These are phyloP conservation scores for Anthracocystis walkeri DNA, from an alignment of 1,284 basidiomycete species.

Conservation along the genomic window DNA sequence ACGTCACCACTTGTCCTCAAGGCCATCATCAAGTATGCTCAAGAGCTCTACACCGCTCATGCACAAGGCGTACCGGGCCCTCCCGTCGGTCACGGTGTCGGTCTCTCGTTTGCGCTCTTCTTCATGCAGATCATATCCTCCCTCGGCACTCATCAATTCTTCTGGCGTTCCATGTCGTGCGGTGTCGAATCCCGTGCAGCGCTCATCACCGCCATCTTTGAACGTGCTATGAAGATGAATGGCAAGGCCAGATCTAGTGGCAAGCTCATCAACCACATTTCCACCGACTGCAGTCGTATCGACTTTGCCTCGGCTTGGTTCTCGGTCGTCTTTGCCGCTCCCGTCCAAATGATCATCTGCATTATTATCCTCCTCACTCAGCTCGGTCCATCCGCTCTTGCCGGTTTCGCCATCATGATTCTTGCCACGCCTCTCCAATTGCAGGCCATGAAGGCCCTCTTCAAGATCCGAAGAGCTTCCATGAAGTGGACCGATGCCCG, in stretches of 20 bases:
- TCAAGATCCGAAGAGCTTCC: conserved; percentile 78
- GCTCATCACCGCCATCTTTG: conserved; percentile 88
- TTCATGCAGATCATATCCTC: conserved; percentile 79
- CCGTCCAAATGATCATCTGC: conserved; percentile 70
- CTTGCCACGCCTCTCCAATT: conserved; percentile 77
- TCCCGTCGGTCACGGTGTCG: conserved; percentile 55
- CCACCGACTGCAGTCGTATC: conserved; percentile 89
- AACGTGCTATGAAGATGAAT: conserved; percentile 81
- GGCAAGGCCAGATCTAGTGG: conserved; percentile 86
- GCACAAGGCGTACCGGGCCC: conserved; percentile 32
- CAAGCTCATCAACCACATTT: conserved; percentile 90
- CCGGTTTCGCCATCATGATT: conserved; percentile 84
- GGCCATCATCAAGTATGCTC: conserved; percentile 59
- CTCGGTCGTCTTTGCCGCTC: conserved; percentile 79
- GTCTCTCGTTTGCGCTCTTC: conserved; percentile 73
- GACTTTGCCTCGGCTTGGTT: conserved; percentile 89
- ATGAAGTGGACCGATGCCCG: conserved; percentile 89
- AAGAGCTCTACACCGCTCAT: conserved; percentile 43
- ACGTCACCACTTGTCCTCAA: conserved; percentile 63
- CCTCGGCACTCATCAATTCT: conserved; percentile 82
- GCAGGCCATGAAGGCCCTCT: conserved; percentile 80
- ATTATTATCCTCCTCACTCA: conserved; percentile 77
- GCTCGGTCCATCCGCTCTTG: conserved; percentile 84
- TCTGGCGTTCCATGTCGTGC: conserved; percentile 73
- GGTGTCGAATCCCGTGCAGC: conserved; percentile 83